These are phyloP conservation scores for Yamadazyma atmosphaerica DNA, from an alignment of 1,139 yeast genomes.

Conservation along the genomic window DNA sequence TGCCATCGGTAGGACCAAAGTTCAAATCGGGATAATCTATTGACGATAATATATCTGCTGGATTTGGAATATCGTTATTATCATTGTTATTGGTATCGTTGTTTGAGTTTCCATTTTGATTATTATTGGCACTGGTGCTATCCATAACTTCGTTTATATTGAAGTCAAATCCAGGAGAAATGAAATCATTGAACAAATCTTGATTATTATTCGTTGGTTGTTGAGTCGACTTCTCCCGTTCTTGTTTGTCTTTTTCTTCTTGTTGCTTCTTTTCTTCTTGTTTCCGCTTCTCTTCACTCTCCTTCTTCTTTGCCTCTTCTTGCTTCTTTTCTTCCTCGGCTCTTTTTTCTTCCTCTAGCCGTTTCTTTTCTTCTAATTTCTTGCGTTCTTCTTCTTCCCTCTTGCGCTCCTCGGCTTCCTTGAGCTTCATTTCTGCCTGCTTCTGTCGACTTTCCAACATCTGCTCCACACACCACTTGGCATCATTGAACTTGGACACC, in stretches of 20 bases:
- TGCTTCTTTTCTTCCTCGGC: constrained; percentile 14
- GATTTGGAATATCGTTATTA: constrained; percentile 29
- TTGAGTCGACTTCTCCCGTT: constrained; percentile 17
- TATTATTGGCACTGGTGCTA: constrained; percentile 11
- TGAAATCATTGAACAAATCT: constrained; percentile 21
- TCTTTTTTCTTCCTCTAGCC: constrained; percentile 15
- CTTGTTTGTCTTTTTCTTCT: constrained; percentile 16
- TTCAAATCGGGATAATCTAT: constrained; percentile 25
- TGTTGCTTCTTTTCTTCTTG: constrained; percentile 18
- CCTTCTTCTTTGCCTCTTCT: constrained; percentile 17
- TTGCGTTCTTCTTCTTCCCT: constrained; percentile 17
- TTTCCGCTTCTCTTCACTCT: constrained; percentile 18
- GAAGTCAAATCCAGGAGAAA: constrained; percentile 33
- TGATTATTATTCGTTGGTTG: constrained; percentile 20
- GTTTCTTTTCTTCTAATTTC: constrained; percentile 20
- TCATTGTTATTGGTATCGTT: constrained; percentile 12
- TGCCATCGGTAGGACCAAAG: constrained; percentile 3
- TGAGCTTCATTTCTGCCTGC: constrained; percentile 42
- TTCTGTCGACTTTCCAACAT: constrained; percentile 45
- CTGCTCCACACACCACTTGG: constrained; percentile 48
- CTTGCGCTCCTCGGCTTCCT: constrained; percentile 42
- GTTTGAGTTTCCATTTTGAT: constrained; percentile 12
- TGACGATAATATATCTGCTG: constrained; percentile 39
- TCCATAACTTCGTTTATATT: constrained; percentile 25
- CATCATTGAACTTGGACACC: constrained; percentile 43